A percentile compares a stretch with the other conserved stretches of the same genome.
These are phyloP conservation scores for Coniochaeta hoffmannii DNA, from an alignment of 2,329 filamentous ascomycete genomes.

Conservation along the genomic window DNA sequence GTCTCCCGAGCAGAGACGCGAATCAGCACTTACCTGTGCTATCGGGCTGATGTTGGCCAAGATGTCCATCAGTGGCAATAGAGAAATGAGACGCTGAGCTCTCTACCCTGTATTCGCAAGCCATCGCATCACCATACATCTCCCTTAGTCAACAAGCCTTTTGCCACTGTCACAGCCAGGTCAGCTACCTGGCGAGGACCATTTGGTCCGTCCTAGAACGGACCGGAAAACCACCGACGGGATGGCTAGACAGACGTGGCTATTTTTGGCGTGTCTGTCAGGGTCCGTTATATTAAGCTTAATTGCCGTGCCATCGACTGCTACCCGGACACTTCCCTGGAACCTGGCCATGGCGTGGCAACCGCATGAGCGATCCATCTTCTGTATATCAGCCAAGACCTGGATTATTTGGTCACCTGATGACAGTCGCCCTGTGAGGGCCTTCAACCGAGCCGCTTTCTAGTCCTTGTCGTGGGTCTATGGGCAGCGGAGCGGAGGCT, in stretches of 20 bases:
- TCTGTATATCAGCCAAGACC: conserved; percentile 1
- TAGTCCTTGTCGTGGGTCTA: background rate
- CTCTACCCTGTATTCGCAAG: background rate
- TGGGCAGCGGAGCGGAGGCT: background rate
- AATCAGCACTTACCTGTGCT: too few species aligned
- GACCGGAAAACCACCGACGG: background rate
- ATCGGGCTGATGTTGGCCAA: background rate
- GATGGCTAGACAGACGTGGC: conserved; percentile 13
- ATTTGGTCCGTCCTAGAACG: conserved; percentile 3
- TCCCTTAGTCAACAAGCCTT: background rate
- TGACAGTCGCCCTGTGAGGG: background rate
- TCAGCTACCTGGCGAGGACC: background rate
- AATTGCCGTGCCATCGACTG: conserved; percentile 17
- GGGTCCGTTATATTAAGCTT: conserved; percentile 28
- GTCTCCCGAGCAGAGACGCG: background rate
- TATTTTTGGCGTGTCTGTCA: conserved; percentile 23
- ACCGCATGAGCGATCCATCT: background rate
- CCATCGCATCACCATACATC: background rate
- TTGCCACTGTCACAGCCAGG: background rate
- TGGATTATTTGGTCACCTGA: conserved; percentile 12
- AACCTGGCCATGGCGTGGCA: conserved; percentile 11
- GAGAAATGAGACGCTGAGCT: background rate
- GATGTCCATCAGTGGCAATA: background rate
- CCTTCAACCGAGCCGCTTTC: background rate
- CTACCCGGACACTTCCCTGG: conserved; percentile 9